Evolutionary conservation across 1,139 yeast genomes (phyloP).

Genomic region (Debaryomycetaceae sp.): DNA sequence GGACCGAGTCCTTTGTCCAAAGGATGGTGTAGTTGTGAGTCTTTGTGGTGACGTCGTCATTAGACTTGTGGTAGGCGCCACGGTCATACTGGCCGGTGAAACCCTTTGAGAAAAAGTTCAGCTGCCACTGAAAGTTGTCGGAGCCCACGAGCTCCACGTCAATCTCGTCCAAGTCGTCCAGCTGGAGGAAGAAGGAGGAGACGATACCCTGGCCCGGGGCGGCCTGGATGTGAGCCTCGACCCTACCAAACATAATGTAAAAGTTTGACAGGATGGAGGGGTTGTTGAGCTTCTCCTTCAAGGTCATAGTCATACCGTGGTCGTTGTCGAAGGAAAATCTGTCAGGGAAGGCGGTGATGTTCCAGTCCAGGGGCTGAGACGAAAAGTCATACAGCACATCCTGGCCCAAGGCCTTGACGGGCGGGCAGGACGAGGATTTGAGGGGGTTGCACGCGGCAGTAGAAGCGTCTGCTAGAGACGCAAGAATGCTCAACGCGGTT

Average conservation of each 20-base stretch:
- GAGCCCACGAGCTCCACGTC: slow-evolving; percentile 82
- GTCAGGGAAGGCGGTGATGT: slow-evolving; percentile 14
- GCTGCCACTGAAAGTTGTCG: slow-evolving; percentile 60
- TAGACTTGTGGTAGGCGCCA: slow-evolving; percentile 52
- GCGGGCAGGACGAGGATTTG: slow-evolving; percentile 16
- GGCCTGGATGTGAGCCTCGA: slow-evolving; percentile 61
- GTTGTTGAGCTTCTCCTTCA: slow-evolving; percentile 56
- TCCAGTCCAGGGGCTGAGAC: slow-evolving; percentile 26
- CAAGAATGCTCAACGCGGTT: too few species aligned
- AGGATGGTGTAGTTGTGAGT: slow-evolving; percentile 30
- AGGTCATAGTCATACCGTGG: slow-evolving; percentile 47
- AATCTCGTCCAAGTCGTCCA: slow-evolving; percentile 80
- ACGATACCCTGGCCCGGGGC: slow-evolving; percentile 70
- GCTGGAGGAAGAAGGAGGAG: slow-evolving; percentile 70
- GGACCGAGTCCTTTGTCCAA: slow-evolving; percentile 21
- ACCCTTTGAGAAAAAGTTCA: slow-evolving; percentile 78
- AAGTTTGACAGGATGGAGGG: slow-evolving; percentile 69
- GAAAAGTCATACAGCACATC: slow-evolving; percentile 41
- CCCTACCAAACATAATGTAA: slow-evolving; percentile 78
- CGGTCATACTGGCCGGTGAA: slow-evolving; percentile 63
- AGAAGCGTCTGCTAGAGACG: background rate
- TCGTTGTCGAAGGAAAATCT: slow-evolving; percentile 11
- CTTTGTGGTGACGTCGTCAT: slow-evolving; percentile 38
- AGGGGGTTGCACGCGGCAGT: slow-evolving; percentile 23
- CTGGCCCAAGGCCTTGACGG: slow-evolving; percentile 48